Evolutionary conservation across 768 basidiomycete species (phyloP).

Genomic region (Grammothele lineata): DNA sequence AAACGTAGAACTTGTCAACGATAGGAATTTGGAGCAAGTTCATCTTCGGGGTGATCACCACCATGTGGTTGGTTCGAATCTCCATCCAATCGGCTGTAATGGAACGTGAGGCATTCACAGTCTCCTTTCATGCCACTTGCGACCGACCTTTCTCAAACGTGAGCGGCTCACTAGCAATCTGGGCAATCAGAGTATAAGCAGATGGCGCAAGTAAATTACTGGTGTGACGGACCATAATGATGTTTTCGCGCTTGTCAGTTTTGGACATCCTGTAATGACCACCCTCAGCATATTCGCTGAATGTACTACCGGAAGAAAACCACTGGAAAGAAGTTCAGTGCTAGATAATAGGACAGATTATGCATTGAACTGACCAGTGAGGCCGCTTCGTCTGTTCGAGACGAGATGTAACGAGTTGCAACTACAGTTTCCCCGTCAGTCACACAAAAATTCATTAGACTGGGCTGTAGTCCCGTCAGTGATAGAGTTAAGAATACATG

Average conservation of each 20-base stretch:
- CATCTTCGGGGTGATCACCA: slow-evolving; percentile 93
- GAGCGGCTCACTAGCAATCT: slow-evolving; percentile 89
- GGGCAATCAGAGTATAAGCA: not conserved
- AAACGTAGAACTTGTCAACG: slow-evolving; percentile 88
- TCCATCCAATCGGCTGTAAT: slow-evolving; percentile 96
- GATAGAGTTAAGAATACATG: no score
- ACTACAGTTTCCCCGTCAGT: slow-evolving; percentile 94
- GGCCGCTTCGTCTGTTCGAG: slow-evolving; percentile 86
- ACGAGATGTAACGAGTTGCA: slow-evolving; percentile 93
- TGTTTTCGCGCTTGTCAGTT: slow-evolving; percentile 91
- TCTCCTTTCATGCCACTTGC: not conserved
- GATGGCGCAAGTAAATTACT: no score
- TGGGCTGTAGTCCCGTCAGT: slow-evolving; percentile 57
- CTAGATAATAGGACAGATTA: no score
- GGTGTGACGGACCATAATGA: slow-evolving; percentile 79
- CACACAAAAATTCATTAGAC: slow-evolving; percentile 92
- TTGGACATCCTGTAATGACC: slow-evolving; percentile 96
- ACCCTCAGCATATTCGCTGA: slow-evolving; percentile 84
- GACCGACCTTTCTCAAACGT: slow-evolving; percentile 88
- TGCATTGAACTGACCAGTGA: slow-evolving; percentile 54
- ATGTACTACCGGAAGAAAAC: slow-evolving; percentile 94
- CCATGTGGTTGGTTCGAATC: slow-evolving; percentile 94
- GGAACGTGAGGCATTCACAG: not conserved
- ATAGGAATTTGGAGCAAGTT: slow-evolving; percentile 94
- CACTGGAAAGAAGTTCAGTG: slow-evolving; percentile 44